A percentile compares a stretch with the other conserved stretches of the same genome.
phyloP scores from a whole-genome alignment of 1,284 basidiomycete species.

The Prillingera fragicola region DNA sequence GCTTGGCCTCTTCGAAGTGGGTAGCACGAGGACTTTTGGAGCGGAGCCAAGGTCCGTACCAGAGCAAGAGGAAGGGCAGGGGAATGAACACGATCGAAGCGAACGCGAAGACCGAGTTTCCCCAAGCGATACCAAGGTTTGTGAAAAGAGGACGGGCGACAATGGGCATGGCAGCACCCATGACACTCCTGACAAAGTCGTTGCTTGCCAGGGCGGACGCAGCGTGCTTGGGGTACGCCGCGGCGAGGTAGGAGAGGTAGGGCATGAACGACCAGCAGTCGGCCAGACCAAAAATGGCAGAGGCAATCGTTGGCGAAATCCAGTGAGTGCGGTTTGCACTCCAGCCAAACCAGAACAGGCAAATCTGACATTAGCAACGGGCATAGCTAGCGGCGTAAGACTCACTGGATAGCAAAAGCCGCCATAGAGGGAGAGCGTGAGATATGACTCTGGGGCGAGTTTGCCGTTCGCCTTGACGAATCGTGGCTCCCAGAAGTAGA shows the following conservation, averaged over 20 bases:
- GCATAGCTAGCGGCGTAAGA: not conserved
- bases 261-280: constrained; percentile 32
- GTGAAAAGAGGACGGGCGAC: constrained; percentile 23
- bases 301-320: constrained; percentile 30
- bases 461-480: constrained; percentile 17
- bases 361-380: constrained; percentile 17
- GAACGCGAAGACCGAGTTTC: constrained; percentile 23
- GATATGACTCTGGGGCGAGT: constrained; percentile 27
- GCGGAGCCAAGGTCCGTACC: constrained; percentile 10
- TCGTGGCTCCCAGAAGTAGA: constrained; percentile 20
- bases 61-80: constrained; percentile 20
- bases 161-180: constrained; percentile 20
- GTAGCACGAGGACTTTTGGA: constrained; percentile 6
- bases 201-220: constrained; percentile 16
- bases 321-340: constrained; percentile 30
- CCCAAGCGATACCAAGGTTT: constrained; percentile 27
- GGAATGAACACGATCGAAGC: constrained; percentile 23
- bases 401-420: constrained; percentile 31
- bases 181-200: constrained; percentile 14
- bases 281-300: constrained; percentile 29
- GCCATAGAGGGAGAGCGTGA: constrained; percentile 25
- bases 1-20: constrained; percentile 4
- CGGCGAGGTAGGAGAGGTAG: constrained; percentile 10
- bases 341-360: constrained; percentile 41
- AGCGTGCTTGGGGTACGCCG: constrained; percentile 15